A percentile compares a stretch with the other conserved stretches of the same genome.
These are phyloP conservation scores for Tolypocladium tundrense DNA, from an alignment of 2,329 filamentous ascomycete species.

Conservation along the genomic window DNA sequence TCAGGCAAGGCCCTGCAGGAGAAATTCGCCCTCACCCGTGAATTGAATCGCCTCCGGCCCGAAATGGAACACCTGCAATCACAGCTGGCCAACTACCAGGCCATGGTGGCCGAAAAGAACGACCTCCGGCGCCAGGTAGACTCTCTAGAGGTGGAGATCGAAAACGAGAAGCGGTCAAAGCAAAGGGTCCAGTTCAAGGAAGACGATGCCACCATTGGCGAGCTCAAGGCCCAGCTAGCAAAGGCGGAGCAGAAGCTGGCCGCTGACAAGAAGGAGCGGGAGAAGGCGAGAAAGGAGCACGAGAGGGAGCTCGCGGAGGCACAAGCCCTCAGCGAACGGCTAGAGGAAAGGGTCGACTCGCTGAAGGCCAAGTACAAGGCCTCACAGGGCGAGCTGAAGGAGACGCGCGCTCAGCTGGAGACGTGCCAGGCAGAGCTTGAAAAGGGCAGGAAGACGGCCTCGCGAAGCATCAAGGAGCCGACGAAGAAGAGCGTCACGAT, in stretches of 20 bases:
- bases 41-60: constrained; percentile 41
- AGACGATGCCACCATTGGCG: constrained; percentile 30
- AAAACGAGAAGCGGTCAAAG: constrained; percentile 53
- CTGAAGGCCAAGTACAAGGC: constrained; percentile 60
- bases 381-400: constrained; percentile 64
- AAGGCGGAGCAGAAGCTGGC: constrained; percentile 25
- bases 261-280: constrained; percentile 32
- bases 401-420: constrained; percentile 32
- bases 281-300: constrained; percentile 33
- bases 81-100: constrained; percentile 50
- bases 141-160: constrained; percentile 69
- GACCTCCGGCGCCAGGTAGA: constrained; percentile 68
- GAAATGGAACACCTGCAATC: constrained; percentile 46
- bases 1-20: constrained; percentile 58
- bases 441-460: constrained; percentile 14
- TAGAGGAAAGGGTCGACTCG: constrained; percentile 61
- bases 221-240: constrained; percentile 26
- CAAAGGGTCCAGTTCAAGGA: constrained; percentile 18
- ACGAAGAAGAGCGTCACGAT: constrained; percentile 10
- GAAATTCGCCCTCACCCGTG: constrained; percentile 41
- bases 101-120: constrained; percentile 67
- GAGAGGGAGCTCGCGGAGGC: constrained; percentile 50
- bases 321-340: constrained; percentile 49
- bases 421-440: constrained; percentile 31
- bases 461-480: constrained; percentile 8